phyloP scores from a whole-genome alignment of 2,329 filamentous ascomycete species.

The Simplicillium aogashimaense region DNA sequence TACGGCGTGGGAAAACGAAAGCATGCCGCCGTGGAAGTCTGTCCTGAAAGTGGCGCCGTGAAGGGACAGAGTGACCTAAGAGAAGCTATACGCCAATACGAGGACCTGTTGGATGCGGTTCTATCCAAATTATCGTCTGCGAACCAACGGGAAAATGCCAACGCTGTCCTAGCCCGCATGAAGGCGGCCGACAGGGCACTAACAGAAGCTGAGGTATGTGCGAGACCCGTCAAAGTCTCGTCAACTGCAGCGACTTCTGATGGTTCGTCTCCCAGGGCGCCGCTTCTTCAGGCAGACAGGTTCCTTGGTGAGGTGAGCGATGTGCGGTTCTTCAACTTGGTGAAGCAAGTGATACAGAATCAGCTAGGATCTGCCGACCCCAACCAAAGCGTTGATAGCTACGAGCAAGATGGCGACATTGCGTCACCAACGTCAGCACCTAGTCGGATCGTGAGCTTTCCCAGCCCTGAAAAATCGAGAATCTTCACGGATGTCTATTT shows the following conservation, averaged over 20 bases:
- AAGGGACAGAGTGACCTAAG: not conserved
- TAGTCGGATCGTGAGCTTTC: too few relatives aligned
- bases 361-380: not conserved
- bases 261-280: slow-evolving; percentile 1
- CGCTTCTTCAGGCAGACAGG: slow-evolving; percentile 1
- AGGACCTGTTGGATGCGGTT: not conserved
- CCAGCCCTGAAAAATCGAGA: not conserved
- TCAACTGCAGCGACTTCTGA: not conserved
- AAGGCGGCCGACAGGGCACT: not conserved
- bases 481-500: not conserved
- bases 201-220: not conserved
- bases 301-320: slow-evolving; percentile 27
- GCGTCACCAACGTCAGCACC: too few relatives aligned
- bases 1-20: slow-evolving; percentile 2
- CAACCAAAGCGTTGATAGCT: slow-evolving; percentile 13
- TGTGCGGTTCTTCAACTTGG: slow-evolving; percentile 23
- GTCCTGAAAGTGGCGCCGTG: not conserved
- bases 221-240: not conserved
- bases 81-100: not conserved
- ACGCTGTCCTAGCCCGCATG: not conserved
- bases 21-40: too few relatives aligned
- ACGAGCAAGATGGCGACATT: slow-evolving; percentile 10
- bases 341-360: slow-evolving; percentile 15
- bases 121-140: not conserved
- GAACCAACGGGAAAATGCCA: not conserved